Evolutionary conservation across 306 rosid genomes (phyloP).

Genomic region (Luffa acutangula): DNA sequence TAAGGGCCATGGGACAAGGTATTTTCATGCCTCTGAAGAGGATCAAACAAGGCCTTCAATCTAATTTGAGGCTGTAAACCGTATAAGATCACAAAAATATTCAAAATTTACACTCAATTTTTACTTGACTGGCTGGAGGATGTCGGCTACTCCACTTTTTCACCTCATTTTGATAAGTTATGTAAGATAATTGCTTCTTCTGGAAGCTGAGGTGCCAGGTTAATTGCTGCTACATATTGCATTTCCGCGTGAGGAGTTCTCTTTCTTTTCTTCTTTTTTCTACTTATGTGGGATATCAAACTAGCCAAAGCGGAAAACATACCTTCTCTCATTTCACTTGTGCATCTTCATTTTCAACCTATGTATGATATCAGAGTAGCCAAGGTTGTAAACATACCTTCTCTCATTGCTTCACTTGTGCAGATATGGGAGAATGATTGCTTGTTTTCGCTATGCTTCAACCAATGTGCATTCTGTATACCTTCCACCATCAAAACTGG

Average conservation of each 20-base stretch:
- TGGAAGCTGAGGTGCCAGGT: neutral
- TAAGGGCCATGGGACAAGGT: neutral
- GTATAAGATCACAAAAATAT: neutral
- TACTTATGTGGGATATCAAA: neutral
- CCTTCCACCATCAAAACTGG: constrained; percentile 75
- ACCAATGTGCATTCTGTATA: constrained; percentile 82
- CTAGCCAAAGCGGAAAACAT: neutral
- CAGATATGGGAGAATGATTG: constrained; percentile 93
- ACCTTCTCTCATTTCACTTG: neutral
- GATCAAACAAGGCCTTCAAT: neutral
- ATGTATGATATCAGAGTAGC: neutral
- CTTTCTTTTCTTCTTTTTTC: neutral
- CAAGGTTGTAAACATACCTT: neutral
- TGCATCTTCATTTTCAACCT: constrained; percentile 19
- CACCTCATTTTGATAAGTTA: neutral
- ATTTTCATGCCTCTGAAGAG: neutral
- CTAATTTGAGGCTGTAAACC: neutral
- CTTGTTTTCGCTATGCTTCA: constrained; percentile 95
- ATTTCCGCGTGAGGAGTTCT: neutral
- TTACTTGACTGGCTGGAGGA: neutral
- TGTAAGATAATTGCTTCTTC: neutral
- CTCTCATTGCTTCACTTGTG: constrained; percentile 10
- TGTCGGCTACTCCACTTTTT: neutral
- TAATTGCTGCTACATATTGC: neutral
- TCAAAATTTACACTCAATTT: neutral